Conservation (phyloP, 805 yeast genomes). For the Jamesozyma lodderae region DNA sequence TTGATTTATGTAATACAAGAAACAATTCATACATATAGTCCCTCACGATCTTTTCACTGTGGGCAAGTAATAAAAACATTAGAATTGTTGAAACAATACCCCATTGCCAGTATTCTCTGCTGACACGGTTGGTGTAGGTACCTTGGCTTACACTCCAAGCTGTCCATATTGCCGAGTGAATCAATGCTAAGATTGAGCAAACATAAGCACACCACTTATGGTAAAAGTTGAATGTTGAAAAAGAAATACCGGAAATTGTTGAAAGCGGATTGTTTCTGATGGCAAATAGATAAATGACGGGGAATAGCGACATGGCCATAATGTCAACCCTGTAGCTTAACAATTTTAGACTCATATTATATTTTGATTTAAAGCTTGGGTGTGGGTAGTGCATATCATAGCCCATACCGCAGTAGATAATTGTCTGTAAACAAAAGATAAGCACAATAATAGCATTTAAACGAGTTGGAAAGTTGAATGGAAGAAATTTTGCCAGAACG, state of each 20-base stretch:
- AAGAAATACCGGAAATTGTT: constrained; percentile 51
- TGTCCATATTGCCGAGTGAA: constrained; percentile 56
- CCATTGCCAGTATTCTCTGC: constrained; percentile 40
- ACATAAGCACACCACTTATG: constrained; percentile 62
- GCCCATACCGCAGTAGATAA: constrained; percentile 31
- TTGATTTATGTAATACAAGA: constrained; percentile 43
- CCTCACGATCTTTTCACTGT: constrained; percentile 45
- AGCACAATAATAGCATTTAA: constrained; percentile 26
- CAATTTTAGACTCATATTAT: constrained; percentile 28
- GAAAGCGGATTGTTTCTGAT: constrained; percentile 65
- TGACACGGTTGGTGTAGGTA: constrained; percentile 34
- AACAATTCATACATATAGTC: constrained; percentile 50
- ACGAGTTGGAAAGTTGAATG: constrained; percentile 28
- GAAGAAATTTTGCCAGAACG: constrained; percentile 16
- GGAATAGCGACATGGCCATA: constrained; percentile 43
- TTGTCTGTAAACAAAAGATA: constrained; percentile 25
- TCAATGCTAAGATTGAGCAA: constrained; percentile 38
- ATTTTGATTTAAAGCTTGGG: constrained; percentile 29
- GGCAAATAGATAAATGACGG: constrained; percentile 53
- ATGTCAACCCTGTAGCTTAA: constrained; percentile 49
- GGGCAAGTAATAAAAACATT: constrained; percentile 38
- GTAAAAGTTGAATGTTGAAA: constrained; percentile 49
- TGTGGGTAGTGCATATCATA: constrained; percentile 33
- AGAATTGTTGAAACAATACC: constrained; percentile 39
- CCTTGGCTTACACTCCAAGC: constrained; percentile 35